These are phyloP conservation scores for Beauveria sp. DNA, from an alignment of 2,329 filamentous ascomycete genomes.

Conservation along the genomic window DNA sequence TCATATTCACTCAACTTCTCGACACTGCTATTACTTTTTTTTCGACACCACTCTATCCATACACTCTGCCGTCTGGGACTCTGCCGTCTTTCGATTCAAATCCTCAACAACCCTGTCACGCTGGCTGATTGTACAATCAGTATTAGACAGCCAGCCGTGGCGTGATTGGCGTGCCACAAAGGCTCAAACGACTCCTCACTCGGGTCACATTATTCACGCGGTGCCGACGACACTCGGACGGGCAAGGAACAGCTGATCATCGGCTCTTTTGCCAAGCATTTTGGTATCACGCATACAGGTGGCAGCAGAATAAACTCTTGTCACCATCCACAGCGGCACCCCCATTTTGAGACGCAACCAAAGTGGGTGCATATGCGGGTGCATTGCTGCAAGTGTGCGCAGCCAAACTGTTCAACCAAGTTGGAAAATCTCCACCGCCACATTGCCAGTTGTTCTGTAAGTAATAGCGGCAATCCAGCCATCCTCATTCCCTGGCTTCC, in stretches of 20 bases:
- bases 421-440: constrained; percentile 11
- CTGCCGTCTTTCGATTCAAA: not conserved
- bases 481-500: not conserved
- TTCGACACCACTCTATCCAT: not conserved
- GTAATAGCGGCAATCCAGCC: constrained; percentile 6
- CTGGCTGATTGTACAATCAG: not conserved
- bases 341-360: not conserved
- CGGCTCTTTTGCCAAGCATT: not conserved
- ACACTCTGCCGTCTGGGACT: not conserved
- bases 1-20: not conserved
- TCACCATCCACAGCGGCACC: not conserved
- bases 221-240: not conserved
- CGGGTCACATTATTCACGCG: not conserved
- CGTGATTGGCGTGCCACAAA: not conserved
- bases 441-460: constrained; percentile 6
- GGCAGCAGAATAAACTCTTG: not conserved
- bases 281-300: not conserved
- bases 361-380: constrained; percentile 10
- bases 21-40: not conserved
- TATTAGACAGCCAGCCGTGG: not conserved
- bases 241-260: not conserved
- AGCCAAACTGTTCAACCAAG: constrained; percentile 3
- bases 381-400: constrained; percentile 6
- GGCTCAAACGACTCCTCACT: not conserved
- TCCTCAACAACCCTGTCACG: not conserved